phyloP scores from a whole-genome alignment of 2,329 filamentous ascomycete species.

The Xylariaceae sp. region DNA sequence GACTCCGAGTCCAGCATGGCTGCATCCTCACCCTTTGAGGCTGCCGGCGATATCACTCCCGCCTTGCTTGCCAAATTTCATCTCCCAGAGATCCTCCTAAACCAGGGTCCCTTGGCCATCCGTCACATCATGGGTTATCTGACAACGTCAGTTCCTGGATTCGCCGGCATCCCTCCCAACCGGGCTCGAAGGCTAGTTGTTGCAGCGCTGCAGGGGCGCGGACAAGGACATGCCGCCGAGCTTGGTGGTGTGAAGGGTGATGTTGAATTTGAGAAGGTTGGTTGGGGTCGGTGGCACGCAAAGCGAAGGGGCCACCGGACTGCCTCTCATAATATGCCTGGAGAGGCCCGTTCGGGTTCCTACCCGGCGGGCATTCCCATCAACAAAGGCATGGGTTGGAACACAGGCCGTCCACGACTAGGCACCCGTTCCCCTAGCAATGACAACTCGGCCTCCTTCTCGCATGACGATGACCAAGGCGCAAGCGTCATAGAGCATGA shows the following conservation, averaged over 20 bases:
- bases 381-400: conserved; percentile 39
- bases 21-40: conserved; percentile 55
- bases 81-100: conserved; percentile 82
- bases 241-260: conserved; percentile 60
- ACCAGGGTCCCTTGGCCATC: conserved; percentile 86
- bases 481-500: conserved; percentile 73
- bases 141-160: conserved; percentile 87
- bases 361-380: conserved; percentile 54
- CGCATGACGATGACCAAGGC: conserved; percentile 63
- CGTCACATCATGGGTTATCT: conserved; percentile 93
- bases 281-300: conserved; percentile 95
- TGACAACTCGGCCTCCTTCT: conserved; percentile 69
- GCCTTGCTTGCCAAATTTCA: conserved; percentile 82
- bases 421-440: conserved; percentile 53
- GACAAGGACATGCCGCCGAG: conserved; percentile 47
- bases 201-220: conserved; percentile 79
- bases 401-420: conserved; percentile 43
- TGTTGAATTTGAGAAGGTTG: conserved; percentile 88
- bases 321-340: conserved; percentile 38
- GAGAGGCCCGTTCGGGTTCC: conserved; percentile 37
- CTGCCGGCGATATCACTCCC: conserved; percentile 76
- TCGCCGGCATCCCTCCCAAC: conserved; percentile 78
- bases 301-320: conserved; percentile 59
- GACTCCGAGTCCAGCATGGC: conserved; percentile 44
- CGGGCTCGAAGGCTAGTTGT: conserved; percentile 90